A percentile compares a stretch with the other conserved stretches of the same genome.
These are phyloP conservation scores for Zygotorulaspora chibaensis DNA, from an alignment of 805 yeast species.

Conservation along the genomic window DNA sequence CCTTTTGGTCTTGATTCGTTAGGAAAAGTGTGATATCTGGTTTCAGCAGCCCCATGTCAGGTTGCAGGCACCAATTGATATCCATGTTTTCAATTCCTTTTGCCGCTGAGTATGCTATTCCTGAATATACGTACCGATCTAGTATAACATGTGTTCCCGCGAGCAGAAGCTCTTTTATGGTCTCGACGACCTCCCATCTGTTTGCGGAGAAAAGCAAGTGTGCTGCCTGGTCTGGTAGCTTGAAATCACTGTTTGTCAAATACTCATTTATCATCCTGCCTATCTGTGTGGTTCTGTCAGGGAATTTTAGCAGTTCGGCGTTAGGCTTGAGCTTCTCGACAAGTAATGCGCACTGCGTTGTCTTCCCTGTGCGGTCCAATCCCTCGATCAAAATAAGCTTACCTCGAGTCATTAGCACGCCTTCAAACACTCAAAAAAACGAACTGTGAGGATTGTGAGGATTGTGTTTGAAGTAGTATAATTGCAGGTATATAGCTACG, in stretches of 20 bases:
- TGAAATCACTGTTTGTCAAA: conserved; percentile 47
- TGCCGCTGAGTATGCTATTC: conserved; percentile 88
- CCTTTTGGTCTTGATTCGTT: conserved; percentile 45
- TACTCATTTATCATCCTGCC: conserved; percentile 77
- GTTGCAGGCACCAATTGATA: conserved; percentile 70
- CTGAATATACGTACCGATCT: conserved; percentile 90
- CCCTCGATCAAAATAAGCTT: conserved; percentile 83
- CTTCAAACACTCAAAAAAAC: too few species aligned
- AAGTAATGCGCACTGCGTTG: conserved; percentile 65
- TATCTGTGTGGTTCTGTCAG: conserved; percentile 78
- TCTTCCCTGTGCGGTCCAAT: conserved; percentile 89
- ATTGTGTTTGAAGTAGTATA: too few species aligned
- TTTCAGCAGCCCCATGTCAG: conserved; percentile 78
- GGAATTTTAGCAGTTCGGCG: conserved; percentile 66
- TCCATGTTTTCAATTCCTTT: conserved; percentile 51
- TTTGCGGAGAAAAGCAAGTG: conserved; percentile 90
- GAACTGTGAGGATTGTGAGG: too few species aligned
- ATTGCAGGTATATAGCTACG: too few species aligned
- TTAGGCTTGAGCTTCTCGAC: conserved; percentile 31
- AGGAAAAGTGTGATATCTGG: conserved; percentile 85
- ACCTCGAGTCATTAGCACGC: conserved; percentile 46
- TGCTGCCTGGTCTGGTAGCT: conserved; percentile 69
- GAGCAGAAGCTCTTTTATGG: conserved; percentile 43
- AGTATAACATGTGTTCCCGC: conserved; percentile 60
- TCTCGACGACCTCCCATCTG: conserved; percentile 75